Percentiles rank a stretch among this genome's conserved stretches.
phyloP scores from a whole-genome alignment of 768 basidiomycete genomes.

The Suillus discolor region DNA sequence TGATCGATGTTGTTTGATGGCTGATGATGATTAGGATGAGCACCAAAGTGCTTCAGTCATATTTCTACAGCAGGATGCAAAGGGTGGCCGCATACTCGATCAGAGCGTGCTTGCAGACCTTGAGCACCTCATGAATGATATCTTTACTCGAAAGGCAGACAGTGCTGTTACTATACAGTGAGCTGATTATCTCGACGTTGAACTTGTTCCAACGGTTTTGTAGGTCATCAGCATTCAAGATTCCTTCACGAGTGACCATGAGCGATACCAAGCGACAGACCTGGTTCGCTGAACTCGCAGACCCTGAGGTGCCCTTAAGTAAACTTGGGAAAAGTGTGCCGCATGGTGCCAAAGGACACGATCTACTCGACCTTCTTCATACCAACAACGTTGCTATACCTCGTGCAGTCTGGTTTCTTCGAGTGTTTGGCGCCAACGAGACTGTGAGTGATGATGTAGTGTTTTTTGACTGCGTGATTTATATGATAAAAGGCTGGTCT shows the following conservation, averaged over 20 bases:
- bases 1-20: not conserved
- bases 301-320: constrained; percentile 76
- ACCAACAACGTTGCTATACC: constrained; percentile 75
- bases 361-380: constrained; percentile 79
- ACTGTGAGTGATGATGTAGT: constrained; percentile 49
- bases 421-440: constrained; percentile 87
- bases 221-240: constrained; percentile 67
- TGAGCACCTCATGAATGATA: constrained; percentile 76
- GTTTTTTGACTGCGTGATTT: constrained; percentile 3
- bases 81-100: constrained; percentile 50
- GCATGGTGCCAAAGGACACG: constrained; percentile 84
- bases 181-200: constrained; percentile 26
- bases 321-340: constrained; percentile 86
- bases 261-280: constrained; percentile 78
- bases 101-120: constrained; percentile 57
- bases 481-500: constrained; percentile 57
- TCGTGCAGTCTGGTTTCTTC: constrained; percentile 85
- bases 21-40: constrained; percentile 25
- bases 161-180: constrained; percentile 64
- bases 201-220: constrained; percentile 3
- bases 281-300: constrained; percentile 84
- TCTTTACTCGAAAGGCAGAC: constrained; percentile 66
- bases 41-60: constrained; percentile 17
- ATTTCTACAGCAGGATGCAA: constrained; percentile 19
- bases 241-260: constrained; percentile 81